phyloP scores from a whole-genome alignment of 148 eudicot genomes.

The Chenopodium suecicum region DNA sequence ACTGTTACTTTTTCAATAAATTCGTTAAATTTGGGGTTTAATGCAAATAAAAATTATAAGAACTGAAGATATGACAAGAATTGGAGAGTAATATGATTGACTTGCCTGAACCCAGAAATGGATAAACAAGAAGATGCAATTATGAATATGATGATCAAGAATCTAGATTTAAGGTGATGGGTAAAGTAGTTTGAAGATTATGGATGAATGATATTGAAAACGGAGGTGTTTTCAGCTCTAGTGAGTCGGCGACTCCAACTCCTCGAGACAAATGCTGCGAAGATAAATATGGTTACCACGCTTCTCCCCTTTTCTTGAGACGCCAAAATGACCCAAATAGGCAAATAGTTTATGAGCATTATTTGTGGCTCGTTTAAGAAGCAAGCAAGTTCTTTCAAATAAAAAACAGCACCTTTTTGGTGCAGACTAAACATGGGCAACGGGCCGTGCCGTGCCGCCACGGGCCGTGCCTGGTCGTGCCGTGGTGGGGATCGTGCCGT shows the following conservation, averaged over 20 bases:
- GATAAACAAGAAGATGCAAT: background rate
- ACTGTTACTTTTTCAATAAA: slow-evolving; percentile 1
- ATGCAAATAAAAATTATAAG: background rate
- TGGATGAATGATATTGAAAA: background rate
- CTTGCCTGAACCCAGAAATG: slow-evolving; percentile 19
- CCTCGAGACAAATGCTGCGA: no score
- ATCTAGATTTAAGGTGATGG: background rate
- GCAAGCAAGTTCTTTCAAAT: no score
- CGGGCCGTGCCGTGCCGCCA: no score
- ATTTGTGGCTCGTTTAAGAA: no score
- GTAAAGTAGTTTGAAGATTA: background rate
- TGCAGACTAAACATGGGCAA: no score
- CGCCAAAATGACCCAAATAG: no score
- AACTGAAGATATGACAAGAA: background rate
- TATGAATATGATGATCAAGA: background rate
- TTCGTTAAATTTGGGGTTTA: background rate
- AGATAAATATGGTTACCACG: no score
- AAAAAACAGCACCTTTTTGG: no score
- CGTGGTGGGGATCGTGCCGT: no score
- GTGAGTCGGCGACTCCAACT: background rate
- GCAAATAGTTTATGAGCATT: no score
- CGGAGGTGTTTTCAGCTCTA: background rate
- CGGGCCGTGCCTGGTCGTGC: no score
- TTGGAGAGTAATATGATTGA: background rate
- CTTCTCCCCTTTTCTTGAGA: no score